These are phyloP conservation scores for Cytospora piceae DNA, from an alignment of 2,329 filamentous ascomycete species.

Conservation along the genomic window DNA sequence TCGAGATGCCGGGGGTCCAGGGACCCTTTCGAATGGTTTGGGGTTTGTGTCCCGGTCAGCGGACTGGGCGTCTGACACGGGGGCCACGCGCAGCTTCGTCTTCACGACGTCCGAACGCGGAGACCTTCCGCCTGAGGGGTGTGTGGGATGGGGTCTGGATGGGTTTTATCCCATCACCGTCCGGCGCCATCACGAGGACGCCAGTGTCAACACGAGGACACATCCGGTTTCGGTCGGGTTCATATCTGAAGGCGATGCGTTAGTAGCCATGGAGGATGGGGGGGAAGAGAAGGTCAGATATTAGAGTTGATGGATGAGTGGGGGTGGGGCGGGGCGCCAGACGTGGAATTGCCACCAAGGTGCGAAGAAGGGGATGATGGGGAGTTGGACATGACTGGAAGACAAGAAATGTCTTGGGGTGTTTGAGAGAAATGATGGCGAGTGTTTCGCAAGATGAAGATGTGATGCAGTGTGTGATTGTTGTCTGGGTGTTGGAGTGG, in stretches of 20 bases:
- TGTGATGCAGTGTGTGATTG: too few species aligned
- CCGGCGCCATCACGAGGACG: constrained; percentile 2
- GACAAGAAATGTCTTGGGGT: neutral
- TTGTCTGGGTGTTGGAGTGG: neutral
- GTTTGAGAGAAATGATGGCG: too few species aligned
- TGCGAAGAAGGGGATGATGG: neutral
- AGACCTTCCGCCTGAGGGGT: neutral
- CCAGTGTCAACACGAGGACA: neutral
- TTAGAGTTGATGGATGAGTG: neutral
- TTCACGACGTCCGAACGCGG: neutral
- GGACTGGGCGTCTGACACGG: neutral
- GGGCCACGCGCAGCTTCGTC: constrained; percentile 1
- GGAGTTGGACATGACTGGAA: neutral
- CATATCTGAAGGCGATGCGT: neutral
- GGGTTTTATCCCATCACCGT: constrained; percentile 1
- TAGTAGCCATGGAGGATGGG: neutral
- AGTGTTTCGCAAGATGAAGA: too few species aligned
- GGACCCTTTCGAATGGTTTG: neutral
- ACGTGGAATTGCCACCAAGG: neutral
- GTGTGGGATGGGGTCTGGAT: constrained; percentile 3
- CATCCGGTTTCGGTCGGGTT: neutral
- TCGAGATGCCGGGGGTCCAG: constrained; percentile 3
- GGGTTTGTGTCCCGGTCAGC: constrained; percentile 1
- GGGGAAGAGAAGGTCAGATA: neutral
- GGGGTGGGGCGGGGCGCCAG: neutral